A percentile compares a stretch with the other conserved stretches of the same genome.
These are phyloP conservation scores for Podospora tetraspora DNA, from an alignment of 495 filamentous ascomycete species.

Conservation along the genomic window DNA sequence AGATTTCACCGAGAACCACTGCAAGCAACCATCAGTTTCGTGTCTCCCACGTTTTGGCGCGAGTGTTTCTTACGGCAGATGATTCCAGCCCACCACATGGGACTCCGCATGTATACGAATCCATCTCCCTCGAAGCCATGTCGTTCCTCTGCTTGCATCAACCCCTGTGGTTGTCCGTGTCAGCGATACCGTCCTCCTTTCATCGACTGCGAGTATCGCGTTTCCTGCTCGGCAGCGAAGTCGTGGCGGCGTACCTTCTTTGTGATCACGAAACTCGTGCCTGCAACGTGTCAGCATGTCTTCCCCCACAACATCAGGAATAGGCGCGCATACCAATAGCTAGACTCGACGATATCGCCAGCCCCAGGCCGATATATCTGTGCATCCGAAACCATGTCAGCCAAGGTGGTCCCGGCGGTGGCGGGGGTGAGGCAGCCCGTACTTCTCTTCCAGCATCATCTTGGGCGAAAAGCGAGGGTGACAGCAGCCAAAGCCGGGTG, in stretches of 20 bases:
- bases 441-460: slow-evolving; percentile 85
- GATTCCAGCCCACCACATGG: slow-evolving; percentile 94
- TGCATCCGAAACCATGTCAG: slow-evolving; percentile 16
- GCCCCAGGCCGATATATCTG: slow-evolving; percentile 83
- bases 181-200: slow-evolving; percentile 13
- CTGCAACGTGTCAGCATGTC: slow-evolving; percentile 41
- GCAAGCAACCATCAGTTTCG: slow-evolving; percentile 19
- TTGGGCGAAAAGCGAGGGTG: slow-evolving; percentile 35
- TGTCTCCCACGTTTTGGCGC: neutral
- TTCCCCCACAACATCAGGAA: neutral
- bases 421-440: slow-evolving; percentile 37
- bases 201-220: neutral
- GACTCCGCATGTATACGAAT: slow-evolving; percentile 85
- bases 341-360: slow-evolving; percentile 88
- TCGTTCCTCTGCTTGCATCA: slow-evolving; percentile 80
- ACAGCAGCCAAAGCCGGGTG: slow-evolving; percentile 22
- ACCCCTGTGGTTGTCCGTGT: slow-evolving; percentile 53
- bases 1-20: slow-evolving; percentile 83
- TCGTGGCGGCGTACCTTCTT: slow-evolving; percentile 60
- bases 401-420: neutral
- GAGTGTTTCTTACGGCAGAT: slow-evolving; percentile 60
- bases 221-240: neutral
- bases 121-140: slow-evolving; percentile 97
- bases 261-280: slow-evolving; percentile 89
- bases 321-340: slow-evolving; percentile 71